Base-by-base conservation (phyloP, 129 eudicot genomes). In the Flaveria trinervia region DNA sequence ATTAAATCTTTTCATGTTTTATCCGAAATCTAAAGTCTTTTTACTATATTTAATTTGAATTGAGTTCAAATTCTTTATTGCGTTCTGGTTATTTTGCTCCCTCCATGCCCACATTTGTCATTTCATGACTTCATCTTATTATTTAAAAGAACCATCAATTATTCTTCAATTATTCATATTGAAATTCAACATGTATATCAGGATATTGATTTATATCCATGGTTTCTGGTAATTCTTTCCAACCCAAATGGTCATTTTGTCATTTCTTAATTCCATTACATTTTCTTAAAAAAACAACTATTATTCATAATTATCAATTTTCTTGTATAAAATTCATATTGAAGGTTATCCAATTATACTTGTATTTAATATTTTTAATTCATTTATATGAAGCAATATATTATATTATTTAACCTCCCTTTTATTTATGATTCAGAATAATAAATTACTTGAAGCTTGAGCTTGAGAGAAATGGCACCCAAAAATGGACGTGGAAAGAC, bases 401-500 rank as follows among this genome's bases (percentile, higher is more conserved):
- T 41, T 7, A 14, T 54, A 50, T 30, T 28, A 17, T 26, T 48
- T 8, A 64, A 61, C 25, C 52, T 11, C 14, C 52, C 14, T 49
- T 77, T 71, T 33, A 36, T 56, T 2, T 57, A 2, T 10, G 41
- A 28, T 43, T 69, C 59, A 74, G 45, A 61, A 20, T 77, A 59
- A 25, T 46, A 66, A 44, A 30, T 22, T 56, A 36, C 9, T 51
- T 59, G 68, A 72, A 68, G 77, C 81, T 78, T 51, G 25, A 74
- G 77, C 75, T 71, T 55, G 74, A 36, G 77, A 81, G 68, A 74
- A 86, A 95, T 95, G 99, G 99, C 97, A 70, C 99, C 97, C 6
- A 95, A 95, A 92, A 89, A 82, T 79, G 92, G 94, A 60, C 90
- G 94, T 65, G 97, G 99, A 71, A 95, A 88, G 88, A 82, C 87